Evolutionary conservation across 495 filamentous ascomycete genomes (phyloP).

Genomic region (Rusavskia elegans): DNA sequence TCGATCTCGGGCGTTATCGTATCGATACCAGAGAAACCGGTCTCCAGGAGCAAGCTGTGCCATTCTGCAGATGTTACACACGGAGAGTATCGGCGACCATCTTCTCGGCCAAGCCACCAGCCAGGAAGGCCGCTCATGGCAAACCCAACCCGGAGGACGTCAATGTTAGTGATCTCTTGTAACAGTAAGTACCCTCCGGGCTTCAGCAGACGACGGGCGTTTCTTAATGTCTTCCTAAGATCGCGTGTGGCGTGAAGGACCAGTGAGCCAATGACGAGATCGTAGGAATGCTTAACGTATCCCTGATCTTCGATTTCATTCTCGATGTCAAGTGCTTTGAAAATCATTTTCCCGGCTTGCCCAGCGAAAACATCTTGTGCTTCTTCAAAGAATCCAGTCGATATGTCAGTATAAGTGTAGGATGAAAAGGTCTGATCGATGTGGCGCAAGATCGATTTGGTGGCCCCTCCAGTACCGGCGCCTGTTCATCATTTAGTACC

Average conservation of each 20-base stretch:
- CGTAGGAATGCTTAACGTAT: constrained; percentile 25
- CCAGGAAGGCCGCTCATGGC: constrained; percentile 28
- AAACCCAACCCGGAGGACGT: constrained; percentile 9
- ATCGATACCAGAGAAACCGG: constrained; percentile 34
- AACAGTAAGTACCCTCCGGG: constrained; percentile 38
- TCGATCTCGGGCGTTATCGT: constrained; percentile 1
- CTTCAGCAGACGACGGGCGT: constrained; percentile 27
- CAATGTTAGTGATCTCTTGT: constrained; percentile 26
- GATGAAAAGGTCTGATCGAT: constrained; percentile 11
- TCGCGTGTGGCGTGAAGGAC: constrained; percentile 10
- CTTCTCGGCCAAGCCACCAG: constrained; percentile 36
- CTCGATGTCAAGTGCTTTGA: constrained; percentile 29
- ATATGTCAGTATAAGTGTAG: constrained; percentile 39
- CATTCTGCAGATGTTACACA: constrained; percentile 20
- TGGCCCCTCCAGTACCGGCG: constrained; percentile 21
- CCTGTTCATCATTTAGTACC: background rate
- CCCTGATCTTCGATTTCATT: constrained; percentile 24
- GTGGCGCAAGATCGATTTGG: constrained; percentile 16
- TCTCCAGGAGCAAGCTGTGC: constrained; percentile 21
- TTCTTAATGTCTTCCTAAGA: constrained; percentile 10
- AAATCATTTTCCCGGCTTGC: constrained; percentile 24
- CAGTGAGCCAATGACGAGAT: constrained; percentile 25
- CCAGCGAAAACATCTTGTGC: constrained; percentile 13
- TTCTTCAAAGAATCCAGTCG: constrained; percentile 24
- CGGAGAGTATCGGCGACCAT: constrained; percentile 24